Conservation (phyloP, 108 stramenopile genomes). For the Fragilaria radians region DNA sequence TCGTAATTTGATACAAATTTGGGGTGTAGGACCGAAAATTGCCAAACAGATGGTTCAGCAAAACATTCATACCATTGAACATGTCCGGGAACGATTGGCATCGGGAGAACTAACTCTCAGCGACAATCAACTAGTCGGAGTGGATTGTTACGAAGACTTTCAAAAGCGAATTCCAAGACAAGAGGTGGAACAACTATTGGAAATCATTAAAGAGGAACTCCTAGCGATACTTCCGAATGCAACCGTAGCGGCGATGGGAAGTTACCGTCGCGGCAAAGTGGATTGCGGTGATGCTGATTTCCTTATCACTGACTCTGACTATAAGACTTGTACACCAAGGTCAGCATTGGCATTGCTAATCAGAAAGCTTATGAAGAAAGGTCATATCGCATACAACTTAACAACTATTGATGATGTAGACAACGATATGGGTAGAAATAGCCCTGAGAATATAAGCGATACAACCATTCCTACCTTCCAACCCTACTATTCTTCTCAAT, state of each 20-base stretch:
- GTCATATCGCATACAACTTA: constrained; percentile 37
- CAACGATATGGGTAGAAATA: no score
- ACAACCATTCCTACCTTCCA: not conserved
- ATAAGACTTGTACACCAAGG: constrained; percentile 19
- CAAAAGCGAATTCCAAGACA: constrained; percentile 30
- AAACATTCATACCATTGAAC: constrained; percentile 21
- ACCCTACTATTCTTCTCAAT: constrained; percentile 1
- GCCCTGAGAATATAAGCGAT: constrained; percentile 2
- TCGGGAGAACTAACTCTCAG: constrained; percentile 13
- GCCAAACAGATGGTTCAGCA: constrained; percentile 23
- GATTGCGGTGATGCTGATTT: constrained; percentile 48
- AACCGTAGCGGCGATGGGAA: constrained; percentile 37
- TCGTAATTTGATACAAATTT: constrained; percentile 36
- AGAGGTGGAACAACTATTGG: constrained; percentile 38
- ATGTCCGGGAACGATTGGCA: constrained; percentile 20
- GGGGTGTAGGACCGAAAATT: constrained; percentile 42
- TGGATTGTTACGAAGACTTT: constrained; percentile 56
- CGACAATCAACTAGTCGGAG: constrained; percentile 38
- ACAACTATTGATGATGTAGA: constrained; percentile 28
- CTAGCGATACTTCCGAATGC: constrained; percentile 21
- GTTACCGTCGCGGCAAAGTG: constrained; percentile 38
- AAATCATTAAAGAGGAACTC: constrained; percentile 17
- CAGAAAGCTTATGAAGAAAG: constrained; percentile 27
- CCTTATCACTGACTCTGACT: constrained; percentile 27
- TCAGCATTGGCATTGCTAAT: constrained; percentile 31